Evolutionary conservation across 768 basidiomycete species (phyloP), one percentile per base, ranked within the genome.

Genomic region (Russula earlei): DNA sequence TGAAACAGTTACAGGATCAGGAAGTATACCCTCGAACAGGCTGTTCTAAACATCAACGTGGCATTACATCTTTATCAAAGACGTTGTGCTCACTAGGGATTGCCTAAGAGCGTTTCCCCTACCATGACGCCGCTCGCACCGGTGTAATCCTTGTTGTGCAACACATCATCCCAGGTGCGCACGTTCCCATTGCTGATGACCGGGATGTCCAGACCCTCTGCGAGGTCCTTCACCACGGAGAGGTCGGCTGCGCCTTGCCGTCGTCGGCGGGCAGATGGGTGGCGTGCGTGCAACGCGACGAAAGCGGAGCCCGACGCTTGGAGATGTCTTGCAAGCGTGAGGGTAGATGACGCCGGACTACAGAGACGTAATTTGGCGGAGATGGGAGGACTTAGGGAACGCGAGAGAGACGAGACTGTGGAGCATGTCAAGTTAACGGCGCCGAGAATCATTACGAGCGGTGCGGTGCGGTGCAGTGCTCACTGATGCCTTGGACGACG

Each of bases 121-220:
- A 89, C 84, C 88, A 91, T 91, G 52, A 84, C 66, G 9, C 88
- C 88, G 62, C 86, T 81, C 42, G 85, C 85, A 15, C 76, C 72
- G 3, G 86, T 87, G 44, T 70, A 71, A 29, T 67, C 64, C 49
- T 76, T 65, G 64, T 89, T 88, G 24, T 65, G 65, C 56, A 68
- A 66, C 12, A 89, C 66, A 65, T 91, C 83, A 27, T 69, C 68
- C 69, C 76, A 82, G 17, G 67, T 69, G 31, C 80, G 77, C 17
- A 90, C 87, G 64, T 90, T 90, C 11, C 88, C 88, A 63, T 91
- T 91, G 68, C 84, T 87, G 46, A 90, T 69, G 49, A 88, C 78
- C 9, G 83, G 84, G 5, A 87, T 67, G 2, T 63, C 55, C 5
- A 85, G 63, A 24, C 67, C 64, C 0, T 76, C 71, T 63, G 81